phyloP scores from a whole-genome alignment of 768 basidiomycete species.

The Dioszegia hungarica region DNA sequence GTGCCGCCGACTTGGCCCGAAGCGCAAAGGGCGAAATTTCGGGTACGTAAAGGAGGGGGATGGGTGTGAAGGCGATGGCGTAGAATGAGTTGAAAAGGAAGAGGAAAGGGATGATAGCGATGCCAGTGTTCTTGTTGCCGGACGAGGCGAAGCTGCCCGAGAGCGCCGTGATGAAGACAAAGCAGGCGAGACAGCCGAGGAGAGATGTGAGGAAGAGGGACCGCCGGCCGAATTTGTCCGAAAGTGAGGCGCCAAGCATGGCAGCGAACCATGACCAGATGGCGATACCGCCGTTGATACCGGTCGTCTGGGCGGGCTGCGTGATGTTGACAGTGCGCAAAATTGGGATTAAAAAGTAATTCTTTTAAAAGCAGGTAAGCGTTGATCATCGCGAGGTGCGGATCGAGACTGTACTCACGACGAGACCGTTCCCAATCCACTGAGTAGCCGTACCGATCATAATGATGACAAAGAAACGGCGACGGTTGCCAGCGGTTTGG shows the following conservation, averaged over 20 bases:
- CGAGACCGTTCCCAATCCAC: constrained; percentile 26
- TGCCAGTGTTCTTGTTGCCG: constrained; percentile 15
- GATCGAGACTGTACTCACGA: too few species aligned
- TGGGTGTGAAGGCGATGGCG: constrained; percentile 19
- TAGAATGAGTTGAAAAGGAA: constrained; percentile 20
- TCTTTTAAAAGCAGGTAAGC: too few species aligned
- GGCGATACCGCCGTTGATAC: constrained; percentile 41
- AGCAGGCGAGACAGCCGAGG: constrained; percentile 16
- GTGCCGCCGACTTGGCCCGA: constrained; percentile 11
- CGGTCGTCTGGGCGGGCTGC: constrained; percentile 31
- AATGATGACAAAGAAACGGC: constrained; percentile 25
- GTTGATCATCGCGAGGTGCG: too few species aligned
- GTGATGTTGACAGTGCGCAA: constrained; percentile 33
- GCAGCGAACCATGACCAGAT: constrained; percentile 23
- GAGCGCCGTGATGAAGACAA: constrained; percentile 20
- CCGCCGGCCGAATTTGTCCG: constrained; percentile 27
- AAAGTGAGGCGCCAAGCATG: constrained; percentile 18
- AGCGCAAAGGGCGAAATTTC: constrained; percentile 18
- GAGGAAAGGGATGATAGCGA: constrained; percentile 26
- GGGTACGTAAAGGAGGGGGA: constrained; percentile 16
- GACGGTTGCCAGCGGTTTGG: constrained; percentile 21
- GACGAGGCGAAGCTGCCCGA: constrained; percentile 30
- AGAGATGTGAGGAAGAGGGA: constrained; percentile 52
- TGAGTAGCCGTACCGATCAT: constrained; percentile 23
- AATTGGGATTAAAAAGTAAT: constrained; percentile 35